These are phyloP conservation scores for Asclepias syriaca DNA, from an alignment of 257 asterid species.

Conservation along the genomic window DNA sequence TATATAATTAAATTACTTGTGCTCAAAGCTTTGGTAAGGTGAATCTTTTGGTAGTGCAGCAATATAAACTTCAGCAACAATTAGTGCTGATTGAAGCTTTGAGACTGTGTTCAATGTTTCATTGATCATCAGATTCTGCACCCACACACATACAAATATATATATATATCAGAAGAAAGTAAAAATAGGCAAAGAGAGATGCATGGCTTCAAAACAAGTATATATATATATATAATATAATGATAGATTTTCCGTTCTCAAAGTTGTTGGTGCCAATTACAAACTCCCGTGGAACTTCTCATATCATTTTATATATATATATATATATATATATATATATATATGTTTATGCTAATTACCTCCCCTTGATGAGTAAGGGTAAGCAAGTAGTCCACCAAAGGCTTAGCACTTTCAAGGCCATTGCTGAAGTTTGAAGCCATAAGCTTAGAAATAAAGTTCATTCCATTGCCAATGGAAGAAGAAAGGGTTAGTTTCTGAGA, in stretches of 20 bases:
- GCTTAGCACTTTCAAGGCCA: slow-evolving; percentile 44
- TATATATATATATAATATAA: no score
- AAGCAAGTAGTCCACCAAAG: slow-evolving; percentile 53
- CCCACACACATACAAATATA: background rate
- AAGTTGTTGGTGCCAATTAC: no score
- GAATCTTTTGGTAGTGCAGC: slow-evolving; percentile 54
- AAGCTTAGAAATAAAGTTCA: slow-evolving; percentile 48
- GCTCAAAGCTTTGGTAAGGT: slow-evolving; percentile 51
- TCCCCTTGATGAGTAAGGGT: slow-evolving; percentile 64
- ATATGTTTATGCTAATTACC: slow-evolving; percentile 27
- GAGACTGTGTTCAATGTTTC: slow-evolving; percentile 45
- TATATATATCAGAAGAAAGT: background rate
- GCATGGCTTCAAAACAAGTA: background rate
- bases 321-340: no score
- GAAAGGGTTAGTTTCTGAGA: slow-evolving; percentile 43
- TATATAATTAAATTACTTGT: slow-evolving; percentile 43
- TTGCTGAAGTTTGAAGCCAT: slow-evolving; percentile 54
- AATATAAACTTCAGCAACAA: slow-evolving; percentile 47
- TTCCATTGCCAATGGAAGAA: slow-evolving; percentile 65
- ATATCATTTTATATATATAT: no score
- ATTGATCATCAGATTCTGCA: slow-evolving; percentile 75
- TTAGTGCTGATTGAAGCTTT: slow-evolving; percentile 55
- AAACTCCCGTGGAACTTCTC: no score
- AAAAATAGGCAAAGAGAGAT: background rate
- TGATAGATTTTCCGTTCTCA: no score